These are phyloP conservation scores for Pezizomycotina sp. DNA, from an alignment of 2,329 filamentous ascomycete species.

Conservation along the genomic window DNA sequence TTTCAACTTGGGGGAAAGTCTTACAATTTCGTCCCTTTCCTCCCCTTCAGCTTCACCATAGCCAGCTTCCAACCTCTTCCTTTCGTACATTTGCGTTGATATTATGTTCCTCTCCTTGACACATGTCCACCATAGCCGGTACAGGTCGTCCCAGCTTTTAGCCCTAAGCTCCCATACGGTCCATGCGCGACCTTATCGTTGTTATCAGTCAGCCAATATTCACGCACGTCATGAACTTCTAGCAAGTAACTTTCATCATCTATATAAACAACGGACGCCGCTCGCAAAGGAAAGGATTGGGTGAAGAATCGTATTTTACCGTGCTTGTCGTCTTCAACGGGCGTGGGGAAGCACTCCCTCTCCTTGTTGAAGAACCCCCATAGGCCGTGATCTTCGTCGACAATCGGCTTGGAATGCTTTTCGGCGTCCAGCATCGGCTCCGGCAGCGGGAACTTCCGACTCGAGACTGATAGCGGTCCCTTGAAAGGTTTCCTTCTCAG, in stretches of 20 bases:
- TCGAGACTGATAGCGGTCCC: constrained; percentile 13
- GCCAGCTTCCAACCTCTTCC: constrained; percentile 47
- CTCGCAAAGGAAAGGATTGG: neutral
- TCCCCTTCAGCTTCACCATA: constrained; percentile 56
- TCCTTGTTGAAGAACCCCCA: constrained; percentile 77
- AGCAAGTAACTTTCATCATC: neutral
- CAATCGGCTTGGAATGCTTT: constrained; percentile 40
- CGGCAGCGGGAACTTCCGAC: constrained; percentile 44
- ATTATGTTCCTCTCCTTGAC: constrained; percentile 80
- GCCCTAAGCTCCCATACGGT: constrained; percentile 64
- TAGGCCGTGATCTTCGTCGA: constrained; percentile 64
- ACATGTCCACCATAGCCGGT: constrained; percentile 87
- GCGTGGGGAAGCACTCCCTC: constrained; percentile 51
- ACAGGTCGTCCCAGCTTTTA: constrained; percentile 89
- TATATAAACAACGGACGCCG: neutral
- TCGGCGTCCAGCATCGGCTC: constrained; percentile 46
- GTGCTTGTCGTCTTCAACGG: constrained; percentile 52
- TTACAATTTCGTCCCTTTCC: constrained; percentile 49
- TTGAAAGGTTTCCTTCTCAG: constrained; percentile 11
- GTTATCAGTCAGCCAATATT: neutral
- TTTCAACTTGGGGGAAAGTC: constrained; percentile 30
- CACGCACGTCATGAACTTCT: neutral
- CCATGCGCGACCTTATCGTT: constrained; percentile 59
- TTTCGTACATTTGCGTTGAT: constrained; percentile 57
- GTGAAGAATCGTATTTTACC: constrained; percentile 33